Evolutionary conservation across 306 rosid genomes (phyloP), one percentile per base, ranked within the genome.

Genomic region (Hippophae rhamnoides): DNA sequence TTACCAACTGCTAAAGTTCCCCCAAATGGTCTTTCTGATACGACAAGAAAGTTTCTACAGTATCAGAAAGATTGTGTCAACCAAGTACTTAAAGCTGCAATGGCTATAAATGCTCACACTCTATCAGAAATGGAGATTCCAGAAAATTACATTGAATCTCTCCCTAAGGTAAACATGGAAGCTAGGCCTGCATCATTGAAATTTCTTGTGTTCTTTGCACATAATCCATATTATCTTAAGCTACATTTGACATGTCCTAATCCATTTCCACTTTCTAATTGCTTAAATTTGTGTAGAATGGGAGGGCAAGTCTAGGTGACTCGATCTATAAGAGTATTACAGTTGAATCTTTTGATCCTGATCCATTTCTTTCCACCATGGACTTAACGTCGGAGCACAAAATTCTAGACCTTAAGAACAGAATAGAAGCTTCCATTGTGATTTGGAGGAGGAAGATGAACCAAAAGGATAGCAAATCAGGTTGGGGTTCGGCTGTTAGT

Each of bases 21-120:
- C 6, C 25, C 60, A 40, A 75, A 80, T 8, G 99, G 99, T 70
- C 65, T 93, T 63, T 86, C 99, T 44, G 99, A 93, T 7, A 47
- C 44, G 7, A 75, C 94, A 41, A 84, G 95, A 83, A 88, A 86
- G 61, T 93, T 93, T 71, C 48, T 93, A 64, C 99, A 86, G 72
- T 82, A 80, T 74, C 99, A 93, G 70, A 93, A 93, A 69, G 99
- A 93, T 72, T 78, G 99, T 72, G 97, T 93, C 68, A 86, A 80
- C 74, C 99, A 93, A 84, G 97, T 93, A 43, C 99, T 93, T 52
- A 93, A 93, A 77, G 99, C 99, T 71, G 99, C 99, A 43, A 88
- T 93, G 99, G 95, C 95, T 58, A 93, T 93, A 65, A 93, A 93
- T 77, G 97, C 97, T 72, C 97, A 82, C 69, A 86, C 89, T 70